Evolutionary conservation across 768 basidiomycete species (phyloP), one percentile per base, ranked within the genome.

Genomic region (Mycena pura): DNA sequence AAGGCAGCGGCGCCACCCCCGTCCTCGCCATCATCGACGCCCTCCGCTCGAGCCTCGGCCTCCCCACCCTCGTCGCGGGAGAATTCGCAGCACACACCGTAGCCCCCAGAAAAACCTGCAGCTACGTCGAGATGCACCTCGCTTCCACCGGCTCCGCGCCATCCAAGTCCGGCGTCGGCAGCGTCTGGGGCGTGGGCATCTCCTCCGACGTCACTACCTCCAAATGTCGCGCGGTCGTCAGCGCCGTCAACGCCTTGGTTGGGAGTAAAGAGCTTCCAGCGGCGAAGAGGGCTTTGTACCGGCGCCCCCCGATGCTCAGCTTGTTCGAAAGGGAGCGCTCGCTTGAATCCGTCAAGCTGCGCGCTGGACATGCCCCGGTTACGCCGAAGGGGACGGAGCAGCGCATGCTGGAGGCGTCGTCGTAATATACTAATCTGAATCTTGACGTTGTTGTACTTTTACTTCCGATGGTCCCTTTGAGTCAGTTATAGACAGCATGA

Each of bases 1-100:
- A 82, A 53, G 92, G 92, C n/a, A 85, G 87, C 48, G 92, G 92
- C 11, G 89, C 89, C 69, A 91, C 89, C 22, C 90, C 92, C 6
- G 82, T 93, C 22, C 90, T 88, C 25, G 87, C 93, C 24, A 76
- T 93, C 64, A 79, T 95, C 32, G 78, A 91, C 57, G 91, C 92
- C n/a, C 83, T 95, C 38, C 79, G 79, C 63, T 77, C 76, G 1
- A 84, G 88, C 66, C 82, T 91, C 36, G 85, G 84, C 55, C 79
- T 93, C 67, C 76, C 88, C n/a, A n/a, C n/a, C 65, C 78, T 93
- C 59, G 77, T 82, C 47, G 74, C 93, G 39, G 83, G 89, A 52
- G 91, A 92, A 72, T 92, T 90, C 72, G 78, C 83, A 7, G 89
- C 90, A 62, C 90, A 93, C 73, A 81, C 85, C 28, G 84, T 93